These are phyloP conservation scores for Aspergillus piperis DNA, from an alignment of 2,329 filamentous ascomycete genomes.

Conservation along the genomic window DNA sequence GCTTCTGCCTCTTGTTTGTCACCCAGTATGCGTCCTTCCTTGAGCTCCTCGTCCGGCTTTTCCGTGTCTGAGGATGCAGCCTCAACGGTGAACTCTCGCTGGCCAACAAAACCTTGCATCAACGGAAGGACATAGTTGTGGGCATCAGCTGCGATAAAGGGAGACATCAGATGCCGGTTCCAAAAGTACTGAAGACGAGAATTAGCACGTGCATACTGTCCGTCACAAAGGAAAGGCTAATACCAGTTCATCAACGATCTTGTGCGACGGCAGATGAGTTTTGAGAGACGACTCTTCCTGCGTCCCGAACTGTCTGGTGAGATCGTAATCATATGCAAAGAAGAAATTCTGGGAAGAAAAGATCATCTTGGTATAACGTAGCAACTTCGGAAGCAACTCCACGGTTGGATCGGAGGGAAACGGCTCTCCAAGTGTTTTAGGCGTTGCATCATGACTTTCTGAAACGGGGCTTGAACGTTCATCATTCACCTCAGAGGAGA, in stretches of 20 bases:
- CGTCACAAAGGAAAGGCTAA: constrained; percentile 1
- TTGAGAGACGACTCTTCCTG: constrained; percentile 42
- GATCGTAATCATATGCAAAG: constrained; percentile 92
- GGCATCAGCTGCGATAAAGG: constrained; percentile 73
- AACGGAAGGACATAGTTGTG: constrained; percentile 74
- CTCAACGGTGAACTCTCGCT: constrained; percentile 75
- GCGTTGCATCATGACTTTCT: constrained; percentile 2
- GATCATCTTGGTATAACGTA: constrained; percentile 80
- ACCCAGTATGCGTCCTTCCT: constrained; percentile 42
- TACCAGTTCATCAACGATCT: constrained; percentile 69
- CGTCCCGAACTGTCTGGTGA: constrained; percentile 66
- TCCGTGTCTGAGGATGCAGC: constrained; percentile 18
- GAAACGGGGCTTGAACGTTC: constrained; percentile 12
- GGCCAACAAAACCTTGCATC: constrained; percentile 93
- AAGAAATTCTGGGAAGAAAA: constrained; percentile 87
- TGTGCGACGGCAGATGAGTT: constrained; percentile 64
- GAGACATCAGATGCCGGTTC: constrained; percentile 74
- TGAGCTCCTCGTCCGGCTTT: constrained; percentile 19
- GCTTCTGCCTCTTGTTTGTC: constrained; percentile 40
- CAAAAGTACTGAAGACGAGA: constrained; percentile 71
- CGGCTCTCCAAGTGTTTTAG: constrained; percentile 12
- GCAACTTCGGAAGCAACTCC: constrained; percentile 75
- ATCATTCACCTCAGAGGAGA: constrained; percentile 13
- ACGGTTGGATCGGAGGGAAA: constrained; percentile 46
- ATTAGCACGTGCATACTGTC: constrained; percentile 9